phyloP scores from a whole-genome alignment of 805 yeast genomes.

The Zygotorulaspora danielsina region DNA sequence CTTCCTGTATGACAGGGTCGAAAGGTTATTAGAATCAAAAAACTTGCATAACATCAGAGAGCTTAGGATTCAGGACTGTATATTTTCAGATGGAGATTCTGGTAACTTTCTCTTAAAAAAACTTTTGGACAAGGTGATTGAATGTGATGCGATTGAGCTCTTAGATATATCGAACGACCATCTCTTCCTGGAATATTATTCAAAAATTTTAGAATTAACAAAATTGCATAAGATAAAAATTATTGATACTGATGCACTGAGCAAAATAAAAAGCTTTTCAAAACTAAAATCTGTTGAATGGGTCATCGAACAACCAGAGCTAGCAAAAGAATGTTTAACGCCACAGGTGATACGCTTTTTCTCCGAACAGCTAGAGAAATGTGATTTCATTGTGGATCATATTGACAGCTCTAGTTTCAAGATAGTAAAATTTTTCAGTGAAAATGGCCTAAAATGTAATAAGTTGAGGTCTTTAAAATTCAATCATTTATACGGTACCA shows the following conservation, averaged over 20 bases:
- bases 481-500: slow-evolving; percentile 45
- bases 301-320: slow-evolving; percentile 8
- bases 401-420: slow-evolving; percentile 37
- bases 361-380: slow-evolving; percentile 15
- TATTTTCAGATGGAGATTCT: slow-evolving; percentile 27
- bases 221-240: slow-evolving; percentile 15
- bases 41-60: slow-evolving; percentile 36
- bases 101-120: slow-evolving; percentile 17
- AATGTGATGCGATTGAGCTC: slow-evolving; percentile 23
- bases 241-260: slow-evolving; percentile 11
- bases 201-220: slow-evolving; percentile 7
- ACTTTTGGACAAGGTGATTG: slow-evolving; percentile 21
- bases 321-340: slow-evolving; percentile 6
- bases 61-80: slow-evolving; percentile 34
- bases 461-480: slow-evolving; percentile 38
- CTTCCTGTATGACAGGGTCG: slow-evolving; percentile 39
- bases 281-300: slow-evolving; percentile 16
- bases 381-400: slow-evolving; percentile 33
- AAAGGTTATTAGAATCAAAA: slow-evolving; percentile 38
- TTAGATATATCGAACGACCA: slow-evolving; percentile 23
- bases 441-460: slow-evolving; percentile 11
- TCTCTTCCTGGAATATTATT: slow-evolving; percentile 15
- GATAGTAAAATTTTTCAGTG: slow-evolving; percentile 30
- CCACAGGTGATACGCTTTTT: slow-evolving; percentile 6
- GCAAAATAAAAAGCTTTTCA: slow-evolving; percentile 11